These are phyloP conservation scores for Hura crepitans DNA, from an alignment of 441 rosid species.

Conservation along the genomic window DNA sequence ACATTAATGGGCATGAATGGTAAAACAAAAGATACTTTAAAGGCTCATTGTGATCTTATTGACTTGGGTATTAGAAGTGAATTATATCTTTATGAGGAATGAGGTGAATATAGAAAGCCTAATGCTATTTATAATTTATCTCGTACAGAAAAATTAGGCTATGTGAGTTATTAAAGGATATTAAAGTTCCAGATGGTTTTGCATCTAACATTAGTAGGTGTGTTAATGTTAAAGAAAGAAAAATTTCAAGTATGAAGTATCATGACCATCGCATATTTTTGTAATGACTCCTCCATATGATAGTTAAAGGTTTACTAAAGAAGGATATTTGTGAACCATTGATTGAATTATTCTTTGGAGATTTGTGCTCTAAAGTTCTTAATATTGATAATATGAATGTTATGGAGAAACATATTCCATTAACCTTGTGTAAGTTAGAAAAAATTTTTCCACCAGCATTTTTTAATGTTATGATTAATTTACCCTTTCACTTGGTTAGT, in stretches of 20 bases:
- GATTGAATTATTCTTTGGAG: conserved; percentile 9
- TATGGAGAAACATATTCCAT: background rate
- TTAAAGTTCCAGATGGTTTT: background rate
- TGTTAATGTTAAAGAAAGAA: background rate
- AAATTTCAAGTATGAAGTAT: background rate
- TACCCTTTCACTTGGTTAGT: background rate
- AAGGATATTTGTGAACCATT: background rate
- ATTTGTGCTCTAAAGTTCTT: background rate
- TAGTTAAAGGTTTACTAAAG: background rate
- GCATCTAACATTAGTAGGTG: background rate
- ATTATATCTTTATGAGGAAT: background rate
- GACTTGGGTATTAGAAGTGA: no score
- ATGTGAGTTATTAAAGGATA: background rate
- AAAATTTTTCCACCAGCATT: background rate
- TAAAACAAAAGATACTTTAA: no score
- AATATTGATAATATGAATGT: background rate
- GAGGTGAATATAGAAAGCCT: background rate
- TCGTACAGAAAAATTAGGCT: background rate
- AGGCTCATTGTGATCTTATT: no score
- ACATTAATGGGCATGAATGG: background rate
- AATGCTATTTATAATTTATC: background rate
- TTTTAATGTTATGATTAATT: conserved; percentile 12
- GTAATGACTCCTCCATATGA: background rate
- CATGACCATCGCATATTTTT: background rate
- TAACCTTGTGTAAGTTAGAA: background rate